These are phyloP conservation scores for Aspergillus nanangensis DNA, from an alignment of 495 filamentous ascomycete species.

Conservation along the genomic window DNA sequence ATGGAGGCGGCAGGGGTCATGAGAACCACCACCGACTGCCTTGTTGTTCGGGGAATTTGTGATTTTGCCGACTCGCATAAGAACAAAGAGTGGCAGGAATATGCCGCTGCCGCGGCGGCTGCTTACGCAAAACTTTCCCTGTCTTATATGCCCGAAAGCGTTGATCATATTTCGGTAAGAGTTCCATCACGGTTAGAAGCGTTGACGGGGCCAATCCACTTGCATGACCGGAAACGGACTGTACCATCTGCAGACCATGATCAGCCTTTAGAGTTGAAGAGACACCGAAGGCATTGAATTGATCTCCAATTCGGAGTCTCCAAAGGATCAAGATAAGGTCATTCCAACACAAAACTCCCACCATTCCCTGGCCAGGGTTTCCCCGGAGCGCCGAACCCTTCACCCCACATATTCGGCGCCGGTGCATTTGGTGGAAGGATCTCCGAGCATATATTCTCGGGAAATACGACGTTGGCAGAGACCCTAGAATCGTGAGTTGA, in stretches of 20 bases:
- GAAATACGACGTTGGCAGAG: too few species aligned
- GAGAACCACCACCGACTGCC: neutral
- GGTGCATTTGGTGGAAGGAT: too few species aligned
- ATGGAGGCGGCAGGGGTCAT: slow-evolving; percentile 3
- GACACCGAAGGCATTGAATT: too few species aligned
- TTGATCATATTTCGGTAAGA: neutral
- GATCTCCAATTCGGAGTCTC: too few species aligned
- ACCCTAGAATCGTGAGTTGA: too few species aligned
- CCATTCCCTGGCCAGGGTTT: too few species aligned
- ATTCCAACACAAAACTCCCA: too few species aligned
- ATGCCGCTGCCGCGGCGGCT: slow-evolving; percentile 2
- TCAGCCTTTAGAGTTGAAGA: neutral
- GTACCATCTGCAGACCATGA: neutral
- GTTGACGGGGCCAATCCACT: neutral
- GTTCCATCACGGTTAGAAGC: neutral
- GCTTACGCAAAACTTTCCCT: slow-evolving; percentile 1
- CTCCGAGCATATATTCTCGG: too few species aligned
- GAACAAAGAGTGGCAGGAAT: slow-evolving; percentile 3
- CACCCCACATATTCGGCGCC: too few species aligned
- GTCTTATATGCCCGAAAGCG: neutral
- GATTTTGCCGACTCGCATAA: slow-evolving; percentile 4
- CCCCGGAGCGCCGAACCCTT: too few species aligned
- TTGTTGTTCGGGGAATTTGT: neutral
- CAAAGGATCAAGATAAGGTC: too few species aligned
- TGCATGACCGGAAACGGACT: neutral